Percentiles rank a stretch among this genome's conserved stretches.
phyloP scores from a whole-genome alignment of 2,329 filamentous ascomycete species.

The Hypocreales sp. region DNA sequence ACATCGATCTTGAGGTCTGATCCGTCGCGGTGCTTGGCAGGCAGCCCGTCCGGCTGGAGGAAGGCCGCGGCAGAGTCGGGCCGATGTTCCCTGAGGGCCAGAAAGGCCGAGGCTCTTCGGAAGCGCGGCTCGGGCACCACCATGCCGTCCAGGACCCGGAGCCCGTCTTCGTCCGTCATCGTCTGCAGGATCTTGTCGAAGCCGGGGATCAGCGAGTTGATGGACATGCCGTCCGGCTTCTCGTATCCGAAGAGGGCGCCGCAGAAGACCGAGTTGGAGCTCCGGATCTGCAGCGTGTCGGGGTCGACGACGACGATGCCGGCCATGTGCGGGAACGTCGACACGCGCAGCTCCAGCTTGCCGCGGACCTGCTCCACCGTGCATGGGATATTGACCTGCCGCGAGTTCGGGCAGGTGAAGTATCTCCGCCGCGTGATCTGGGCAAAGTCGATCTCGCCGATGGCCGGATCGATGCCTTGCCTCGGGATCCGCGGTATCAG shows the following conservation, averaged over 20 bases:
- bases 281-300: conserved; percentile 62
- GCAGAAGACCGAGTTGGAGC: conserved; percentile 89
- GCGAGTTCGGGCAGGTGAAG: conserved; percentile 71
- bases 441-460: conserved; percentile 63
- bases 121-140: conserved; percentile 95
- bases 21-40: conserved; percentile 78
- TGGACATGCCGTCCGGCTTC: conserved; percentile 63
- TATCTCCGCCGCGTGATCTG: conserved; percentile 57
- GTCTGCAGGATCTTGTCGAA: conserved; percentile 75
- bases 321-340: conserved; percentile 92
- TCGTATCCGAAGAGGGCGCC: conserved; percentile 83
- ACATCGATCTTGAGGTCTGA: conserved; percentile 87
- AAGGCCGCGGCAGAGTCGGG: conserved; percentile 68
- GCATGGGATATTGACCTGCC: conserved; percentile 69
- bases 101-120: conserved; percentile 69
- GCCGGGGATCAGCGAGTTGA: conserved; percentile 68
- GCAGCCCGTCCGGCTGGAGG: conserved; percentile 67
- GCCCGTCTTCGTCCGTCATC: conserved; percentile 72
- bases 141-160: conserved; percentile 79
- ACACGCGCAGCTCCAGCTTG: conserved; percentile 62
- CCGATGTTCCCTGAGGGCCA: conserved; percentile 70
- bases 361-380: conserved; percentile 60
- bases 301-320: conserved; percentile 91
- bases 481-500: conserved; percentile 74
- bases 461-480: conserved; percentile 53